phyloP scores from a whole-genome alignment of 1,284 basidiomycete species.

The Fomitiporia mediterranea region DNA sequence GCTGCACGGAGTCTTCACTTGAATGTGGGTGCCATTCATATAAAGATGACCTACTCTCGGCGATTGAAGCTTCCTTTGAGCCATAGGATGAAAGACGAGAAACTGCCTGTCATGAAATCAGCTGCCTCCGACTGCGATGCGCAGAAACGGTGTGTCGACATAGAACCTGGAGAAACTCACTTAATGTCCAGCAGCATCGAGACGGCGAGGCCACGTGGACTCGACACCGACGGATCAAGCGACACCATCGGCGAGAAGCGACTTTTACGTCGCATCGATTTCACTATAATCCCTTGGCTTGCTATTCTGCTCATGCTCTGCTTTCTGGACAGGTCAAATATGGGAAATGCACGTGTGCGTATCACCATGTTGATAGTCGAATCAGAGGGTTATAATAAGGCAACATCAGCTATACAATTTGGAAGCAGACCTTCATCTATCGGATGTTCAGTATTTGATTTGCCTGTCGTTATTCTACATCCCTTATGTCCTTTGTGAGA shows the following conservation, averaged over 20 bases:
- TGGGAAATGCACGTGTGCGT: slow-evolving; percentile 71
- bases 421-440: slow-evolving; percentile 49
- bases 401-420: slow-evolving; percentile 47
- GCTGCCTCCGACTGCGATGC: neutral
- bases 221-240: neutral
- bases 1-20: too few species aligned
- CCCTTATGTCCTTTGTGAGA: slow-evolving; percentile 62
- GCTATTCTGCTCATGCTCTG: slow-evolving; percentile 70
- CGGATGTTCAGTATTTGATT: slow-evolving; percentile 60
- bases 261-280: slow-evolving; percentile 61
- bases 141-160: slow-evolving; percentile 1
- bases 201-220: too few species aligned
- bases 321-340: slow-evolving; percentile 74
- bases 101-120: neutral
- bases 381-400: neutral
- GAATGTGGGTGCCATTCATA: too few species aligned
- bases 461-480: slow-evolving; percentile 61
- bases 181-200: neutral
- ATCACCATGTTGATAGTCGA: neutral
- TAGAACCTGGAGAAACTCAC: neutral
- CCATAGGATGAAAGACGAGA: neutral
- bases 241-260: slow-evolving; percentile 49
- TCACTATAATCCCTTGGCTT: slow-evolving; percentile 62
- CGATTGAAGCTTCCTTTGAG: too few species aligned
- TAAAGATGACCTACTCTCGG: too few species aligned